A percentile compares a stretch with the other conserved stretches of the same genome.
Evolutionary conservation across 1,284 basidiomycete genomes (phyloP).

Genomic region (Salmacisia buchloeana): DNA sequence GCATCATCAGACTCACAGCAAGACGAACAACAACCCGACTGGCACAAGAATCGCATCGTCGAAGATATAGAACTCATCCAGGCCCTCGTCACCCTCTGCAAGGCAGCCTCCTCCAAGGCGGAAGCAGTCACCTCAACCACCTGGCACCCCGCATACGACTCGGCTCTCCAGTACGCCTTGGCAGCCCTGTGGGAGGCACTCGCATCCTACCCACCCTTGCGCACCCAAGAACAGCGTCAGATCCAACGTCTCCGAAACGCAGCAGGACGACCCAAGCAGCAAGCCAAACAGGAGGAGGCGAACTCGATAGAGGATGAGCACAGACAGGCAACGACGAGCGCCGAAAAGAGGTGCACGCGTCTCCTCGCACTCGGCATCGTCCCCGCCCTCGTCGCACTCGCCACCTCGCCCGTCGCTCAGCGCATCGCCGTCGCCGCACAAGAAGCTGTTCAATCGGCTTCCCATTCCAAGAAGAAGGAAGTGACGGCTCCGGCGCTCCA

Average conservation of each 20-base stretch:
- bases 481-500: conserved; percentile 15
- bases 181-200: conserved; percentile 29
- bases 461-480: conserved; percentile 9
- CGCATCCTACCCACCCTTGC: conserved; percentile 24
- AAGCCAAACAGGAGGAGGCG: not conserved
- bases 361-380: conserved; percentile 29
- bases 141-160: conserved; percentile 13
- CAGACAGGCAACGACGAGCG: not conserved
- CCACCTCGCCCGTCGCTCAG: not conserved
- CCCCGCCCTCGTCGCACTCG: conserved; percentile 24
- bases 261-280: conserved; percentile 2
- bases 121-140: not conserved
- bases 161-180: conserved; percentile 32
- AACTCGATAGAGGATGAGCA: conserved; percentile 18
- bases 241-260: conserved; percentile 27
- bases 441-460: not conserved
- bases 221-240: conserved; percentile 32
- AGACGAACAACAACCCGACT: no score
- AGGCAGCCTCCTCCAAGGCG: not conserved
- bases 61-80: conserved; percentile 19
- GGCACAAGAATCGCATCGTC: not conserved
- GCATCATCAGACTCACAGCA: not conserved
- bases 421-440: conserved; percentile 5
- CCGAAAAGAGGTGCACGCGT: conserved; percentile 21
- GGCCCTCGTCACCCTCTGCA: conserved; percentile 13